These are phyloP conservation scores for Fusarium sp. DNA, from an alignment of 2,329 filamentous ascomycete species.

Conservation along the genomic window DNA sequence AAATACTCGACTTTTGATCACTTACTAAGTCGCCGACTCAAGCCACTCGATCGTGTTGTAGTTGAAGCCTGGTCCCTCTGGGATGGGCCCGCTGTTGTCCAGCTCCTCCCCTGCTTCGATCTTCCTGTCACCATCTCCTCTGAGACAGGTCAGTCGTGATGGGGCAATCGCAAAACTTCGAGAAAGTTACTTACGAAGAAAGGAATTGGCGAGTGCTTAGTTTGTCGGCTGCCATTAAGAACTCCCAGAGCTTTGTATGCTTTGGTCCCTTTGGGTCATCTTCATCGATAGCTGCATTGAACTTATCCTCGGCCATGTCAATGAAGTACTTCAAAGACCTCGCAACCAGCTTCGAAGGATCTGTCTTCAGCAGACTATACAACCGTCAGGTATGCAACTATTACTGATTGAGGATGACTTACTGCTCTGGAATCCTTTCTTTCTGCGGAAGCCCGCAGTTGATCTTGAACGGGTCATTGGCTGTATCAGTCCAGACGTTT, in stretches of 20 bases:
- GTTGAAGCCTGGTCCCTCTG: slow-evolving; percentile 10
- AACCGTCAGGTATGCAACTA: rapidly evolving
- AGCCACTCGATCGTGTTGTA: slow-evolving; percentile 42
- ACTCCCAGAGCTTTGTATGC: not conserved
- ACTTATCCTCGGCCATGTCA: not conserved
- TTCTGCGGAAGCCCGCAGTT: slow-evolving; percentile 13
- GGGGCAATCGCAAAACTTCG: no score
- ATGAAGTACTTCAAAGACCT: slow-evolving; percentile 4
- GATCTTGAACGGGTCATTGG: slow-evolving; percentile 18
- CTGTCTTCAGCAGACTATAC: not conserved
- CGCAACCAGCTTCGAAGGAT: slow-evolving; percentile 3
- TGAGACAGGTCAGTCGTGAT: not conserved
- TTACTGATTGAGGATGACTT: rapidly evolving
- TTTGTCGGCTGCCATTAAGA: slow-evolving; percentile 29
- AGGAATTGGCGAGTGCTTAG: slow-evolving; percentile 38
- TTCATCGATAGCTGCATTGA: not conserved
- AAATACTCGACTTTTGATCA: not conserved
- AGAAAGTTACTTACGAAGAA: slow-evolving; percentile 16
- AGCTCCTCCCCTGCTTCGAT: not conserved
- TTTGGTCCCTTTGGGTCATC: not conserved
- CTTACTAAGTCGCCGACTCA: slow-evolving; percentile 37
- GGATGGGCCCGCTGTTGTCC: not conserved
- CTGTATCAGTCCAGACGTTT: not conserved
- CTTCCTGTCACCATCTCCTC: not conserved
- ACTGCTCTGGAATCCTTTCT: slow-evolving; percentile 6